Conservation (phyloP, 2,329 filamentous ascomycete genomes). For the Polytolypa hystricis region DNA sequence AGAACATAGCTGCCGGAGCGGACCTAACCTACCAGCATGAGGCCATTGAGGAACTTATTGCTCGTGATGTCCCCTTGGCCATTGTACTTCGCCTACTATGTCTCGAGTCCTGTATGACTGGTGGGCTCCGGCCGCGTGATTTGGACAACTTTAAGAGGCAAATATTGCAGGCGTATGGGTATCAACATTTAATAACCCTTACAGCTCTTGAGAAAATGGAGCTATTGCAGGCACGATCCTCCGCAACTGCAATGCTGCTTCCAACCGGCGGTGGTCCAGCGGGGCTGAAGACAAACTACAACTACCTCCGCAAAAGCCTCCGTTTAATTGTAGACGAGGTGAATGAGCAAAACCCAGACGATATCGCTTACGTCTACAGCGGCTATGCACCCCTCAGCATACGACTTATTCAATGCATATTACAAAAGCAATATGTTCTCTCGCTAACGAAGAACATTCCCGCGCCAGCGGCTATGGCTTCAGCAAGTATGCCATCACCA, state of each 20-base stretch:
- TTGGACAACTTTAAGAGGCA: constrained; percentile 81
- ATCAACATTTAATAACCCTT: constrained; percentile 86
- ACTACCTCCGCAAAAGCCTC: constrained; percentile 72
- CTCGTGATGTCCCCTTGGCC: constrained; percentile 68
- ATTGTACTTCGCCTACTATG: constrained; percentile 77
- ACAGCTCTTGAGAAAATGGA: constrained; percentile 81
- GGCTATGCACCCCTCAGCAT: constrained; percentile 91
- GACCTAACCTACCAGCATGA: constrained; percentile 86
- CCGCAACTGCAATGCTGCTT: constrained; percentile 69
- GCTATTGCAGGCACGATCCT: constrained; percentile 66
- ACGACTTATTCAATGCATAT: constrained; percentile 78
- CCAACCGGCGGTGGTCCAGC: constrained; percentile 55
- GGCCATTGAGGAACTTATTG: constrained; percentile 86
- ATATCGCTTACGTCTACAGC: constrained; percentile 95
- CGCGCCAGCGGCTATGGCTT: constrained; percentile 37
- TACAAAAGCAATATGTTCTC: constrained; percentile 79
- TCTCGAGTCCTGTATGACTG: constrained; percentile 80
- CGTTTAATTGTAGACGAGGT: constrained; percentile 92
- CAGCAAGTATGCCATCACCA: constrained; percentile 51
- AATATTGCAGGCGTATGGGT: constrained; percentile 84
- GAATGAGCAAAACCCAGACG: constrained; percentile 85
- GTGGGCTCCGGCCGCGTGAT: constrained; percentile 78
- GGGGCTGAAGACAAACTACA: constrained; percentile 79
- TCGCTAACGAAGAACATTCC: constrained; percentile 56
- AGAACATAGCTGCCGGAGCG: constrained; percentile 82